phyloP scores from a whole-genome alignment of 768 basidiomycete genomes.

The Mycena alexandri region DNA sequence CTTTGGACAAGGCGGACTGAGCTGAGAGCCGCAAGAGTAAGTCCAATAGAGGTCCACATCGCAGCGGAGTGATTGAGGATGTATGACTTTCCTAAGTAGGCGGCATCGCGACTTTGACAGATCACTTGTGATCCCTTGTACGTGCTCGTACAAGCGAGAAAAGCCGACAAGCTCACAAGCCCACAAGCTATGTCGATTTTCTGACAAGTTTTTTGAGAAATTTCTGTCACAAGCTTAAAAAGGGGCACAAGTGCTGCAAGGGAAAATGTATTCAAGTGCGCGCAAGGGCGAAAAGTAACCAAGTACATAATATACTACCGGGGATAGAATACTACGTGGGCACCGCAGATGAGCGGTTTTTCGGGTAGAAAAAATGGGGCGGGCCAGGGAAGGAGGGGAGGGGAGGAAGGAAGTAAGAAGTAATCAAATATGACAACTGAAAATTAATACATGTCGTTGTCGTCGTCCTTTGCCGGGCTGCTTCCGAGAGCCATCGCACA shows the following conservation, averaged over 20 bases:
- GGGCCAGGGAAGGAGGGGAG: background rate
- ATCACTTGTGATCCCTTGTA: no score
- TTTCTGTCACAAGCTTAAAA: background rate
- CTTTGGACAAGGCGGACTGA: background rate
- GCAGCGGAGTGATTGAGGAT: no score
- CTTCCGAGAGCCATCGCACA: slow-evolving; percentile 12
- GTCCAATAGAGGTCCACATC: slow-evolving; percentile 9
- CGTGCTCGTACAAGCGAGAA: no score
- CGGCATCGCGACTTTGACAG: no score
- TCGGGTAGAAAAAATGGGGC: no score
- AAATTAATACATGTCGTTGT: no score
- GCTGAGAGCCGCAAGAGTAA: slow-evolving; percentile 9
- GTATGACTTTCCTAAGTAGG: no score
- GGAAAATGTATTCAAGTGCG: background rate
- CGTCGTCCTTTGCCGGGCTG: background rate
- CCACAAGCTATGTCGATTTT: slow-evolving; percentile 2
- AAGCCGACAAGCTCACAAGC: no score
- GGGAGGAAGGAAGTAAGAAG: no score
- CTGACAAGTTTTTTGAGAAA: background rate
- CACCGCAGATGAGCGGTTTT: background rate
- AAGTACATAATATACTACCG: background rate
- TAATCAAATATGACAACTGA: no score
- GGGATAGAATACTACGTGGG: background rate
- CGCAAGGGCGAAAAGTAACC: background rate
- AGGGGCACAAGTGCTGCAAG: background rate